Percentiles rank a stretch among this genome's conserved stretches.
Conservation (phyloP, 75 land plant species). For the Cunninghamia lanceolata region DNA sequence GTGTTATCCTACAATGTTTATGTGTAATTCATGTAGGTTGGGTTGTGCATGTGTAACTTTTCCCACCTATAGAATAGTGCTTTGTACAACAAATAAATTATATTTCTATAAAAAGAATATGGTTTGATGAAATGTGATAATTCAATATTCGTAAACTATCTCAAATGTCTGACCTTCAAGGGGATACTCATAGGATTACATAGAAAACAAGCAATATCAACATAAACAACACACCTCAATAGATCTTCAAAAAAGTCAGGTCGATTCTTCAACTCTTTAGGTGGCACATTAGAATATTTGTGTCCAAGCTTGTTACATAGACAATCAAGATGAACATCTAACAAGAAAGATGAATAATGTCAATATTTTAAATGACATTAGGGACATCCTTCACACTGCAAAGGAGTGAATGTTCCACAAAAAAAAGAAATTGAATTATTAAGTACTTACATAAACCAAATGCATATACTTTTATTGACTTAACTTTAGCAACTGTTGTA, state of each 20-base stretch:
- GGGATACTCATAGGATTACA: not conserved
- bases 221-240: slow-evolving; percentile 48
- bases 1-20: not conserved
- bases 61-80: not conserved
- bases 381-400: not conserved
- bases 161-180: not conserved
- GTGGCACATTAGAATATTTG: slow-evolving; percentile 64
- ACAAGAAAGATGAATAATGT: not conserved
- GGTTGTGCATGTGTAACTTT: not conserved
- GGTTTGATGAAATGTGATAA: not conserved
- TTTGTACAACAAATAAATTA: not conserved
- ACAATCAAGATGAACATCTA: slow-evolving; percentile 64
- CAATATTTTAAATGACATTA: not conserved
- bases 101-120: not conserved
- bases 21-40: not conserved
- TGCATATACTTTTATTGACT: slow-evolving; percentile 82
- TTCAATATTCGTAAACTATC: not conserved
- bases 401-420: not conserved
- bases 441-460: slow-evolving; percentile 83
- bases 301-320: slow-evolving; percentile 62
- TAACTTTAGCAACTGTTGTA: slow-evolving; percentile 62
- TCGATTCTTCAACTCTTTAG: slow-evolving; percentile 45
- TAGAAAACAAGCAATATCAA: not conserved
- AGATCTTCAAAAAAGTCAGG: slow-evolving; percentile 71
- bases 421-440: not conserved